Evolutionary conservation across 2,329 filamentous ascomycete species (phyloP).

Genomic region (Hypoxylon sp.): DNA sequence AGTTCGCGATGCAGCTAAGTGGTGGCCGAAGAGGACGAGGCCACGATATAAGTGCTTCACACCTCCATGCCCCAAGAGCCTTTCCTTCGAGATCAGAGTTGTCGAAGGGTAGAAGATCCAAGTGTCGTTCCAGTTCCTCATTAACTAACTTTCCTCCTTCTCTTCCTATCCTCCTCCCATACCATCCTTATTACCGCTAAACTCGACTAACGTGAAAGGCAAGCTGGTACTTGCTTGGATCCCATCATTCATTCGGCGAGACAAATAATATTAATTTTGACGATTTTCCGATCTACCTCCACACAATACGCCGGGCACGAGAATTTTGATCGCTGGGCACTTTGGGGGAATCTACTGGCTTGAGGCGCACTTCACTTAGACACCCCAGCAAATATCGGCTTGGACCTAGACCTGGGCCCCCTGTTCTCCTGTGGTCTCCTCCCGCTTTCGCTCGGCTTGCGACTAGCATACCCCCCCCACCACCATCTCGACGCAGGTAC

Average conservation of each 20-base stretch:
- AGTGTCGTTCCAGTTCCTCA: slow-evolving; percentile 63
- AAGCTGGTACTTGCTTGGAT: slow-evolving; percentile 71
- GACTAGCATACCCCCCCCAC: slow-evolving; percentile 50
- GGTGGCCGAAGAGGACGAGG: slow-evolving; percentile 57
- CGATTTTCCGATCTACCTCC: slow-evolving; percentile 44
- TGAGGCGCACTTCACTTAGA: slow-evolving; percentile 48
- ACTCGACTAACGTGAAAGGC: slow-evolving; percentile 57
- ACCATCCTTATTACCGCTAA: slow-evolving; percentile 49
- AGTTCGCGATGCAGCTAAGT: slow-evolving; percentile 48
- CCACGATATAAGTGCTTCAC: slow-evolving; percentile 70
- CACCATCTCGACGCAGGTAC: slow-evolving; percentile 58
- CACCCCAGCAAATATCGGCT: slow-evolving; percentile 51
- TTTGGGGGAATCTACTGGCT: slow-evolving; percentile 51
- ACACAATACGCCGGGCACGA: slow-evolving; percentile 45
- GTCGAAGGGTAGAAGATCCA: slow-evolving; percentile 59
- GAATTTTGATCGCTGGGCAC: slow-evolving; percentile 47
- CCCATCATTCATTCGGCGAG: slow-evolving; percentile 62
- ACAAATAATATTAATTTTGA: slow-evolving; percentile 57
- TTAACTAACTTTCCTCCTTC: slow-evolving; percentile 50
- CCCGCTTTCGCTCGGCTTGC: slow-evolving; percentile 58
- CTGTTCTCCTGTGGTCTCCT: slow-evolving; percentile 50
- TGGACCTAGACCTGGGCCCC: slow-evolving; percentile 53
- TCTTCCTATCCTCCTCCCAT: slow-evolving; percentile 29
- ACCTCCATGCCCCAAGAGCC: slow-evolving; percentile 57
- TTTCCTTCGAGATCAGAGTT: slow-evolving; percentile 54